Evolutionary conservation across 2,329 filamentous ascomycete genomes (phyloP).

Genomic region (Diaporthe longicolla): DNA sequence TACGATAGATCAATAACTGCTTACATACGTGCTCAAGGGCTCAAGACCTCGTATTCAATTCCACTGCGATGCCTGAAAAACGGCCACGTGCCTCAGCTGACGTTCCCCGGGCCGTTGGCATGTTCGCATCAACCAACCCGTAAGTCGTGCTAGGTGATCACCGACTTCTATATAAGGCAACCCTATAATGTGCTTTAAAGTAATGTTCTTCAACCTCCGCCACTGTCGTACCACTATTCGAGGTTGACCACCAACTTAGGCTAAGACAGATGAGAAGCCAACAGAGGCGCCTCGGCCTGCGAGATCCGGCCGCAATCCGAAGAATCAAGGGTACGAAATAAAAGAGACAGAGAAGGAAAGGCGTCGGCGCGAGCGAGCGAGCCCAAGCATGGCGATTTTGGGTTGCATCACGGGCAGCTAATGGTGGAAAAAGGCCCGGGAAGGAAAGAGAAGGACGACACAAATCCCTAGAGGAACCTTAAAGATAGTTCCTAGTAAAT

Average conservation of each 20-base stretch:
- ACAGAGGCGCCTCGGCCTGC: conserved; percentile 4
- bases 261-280: neutral
- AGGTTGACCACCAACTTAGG: neutral
- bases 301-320: neutral
- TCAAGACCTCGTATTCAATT: neutral
- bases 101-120: neutral
- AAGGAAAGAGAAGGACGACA: too few relatives aligned
- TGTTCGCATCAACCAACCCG: too few relatives aligned
- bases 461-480: too few relatives aligned
- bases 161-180: neutral
- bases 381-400: neutral
- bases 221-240: neutral
- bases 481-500: too few relatives aligned
- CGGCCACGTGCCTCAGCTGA: neutral
- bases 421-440: neutral
- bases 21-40: neutral
- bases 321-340: neutral
- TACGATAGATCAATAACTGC: neutral
- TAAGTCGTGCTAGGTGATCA: neutral
- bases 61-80: neutral
- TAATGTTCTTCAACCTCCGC: neutral
- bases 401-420: neutral
- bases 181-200: conserved; percentile 6
- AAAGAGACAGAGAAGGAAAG: neutral
- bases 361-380: neutral